Evolutionary conservation across 768 basidiomycete species (phyloP).

Genomic region (Mrakia frigida): DNA sequence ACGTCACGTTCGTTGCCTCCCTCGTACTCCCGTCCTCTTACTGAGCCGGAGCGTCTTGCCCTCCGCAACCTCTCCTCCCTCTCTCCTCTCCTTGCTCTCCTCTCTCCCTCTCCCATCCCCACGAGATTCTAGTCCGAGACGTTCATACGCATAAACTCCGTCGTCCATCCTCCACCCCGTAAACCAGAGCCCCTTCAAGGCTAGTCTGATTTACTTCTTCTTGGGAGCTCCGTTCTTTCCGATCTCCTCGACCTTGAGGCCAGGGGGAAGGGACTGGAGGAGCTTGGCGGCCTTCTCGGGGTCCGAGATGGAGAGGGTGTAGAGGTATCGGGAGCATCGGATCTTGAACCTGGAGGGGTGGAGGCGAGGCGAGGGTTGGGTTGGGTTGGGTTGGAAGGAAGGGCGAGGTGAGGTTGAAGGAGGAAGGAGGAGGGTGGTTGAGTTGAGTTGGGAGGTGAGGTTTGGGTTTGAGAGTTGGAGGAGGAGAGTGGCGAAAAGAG

Average conservation of each 20-base stretch:
- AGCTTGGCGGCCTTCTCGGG: conserved; percentile 98
- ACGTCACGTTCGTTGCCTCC: too few species aligned
- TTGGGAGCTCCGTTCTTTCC: conserved; percentile 56
- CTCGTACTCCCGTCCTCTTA: too few species aligned
- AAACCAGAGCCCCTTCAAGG: neutral
- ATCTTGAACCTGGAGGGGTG: conserved; percentile 89
- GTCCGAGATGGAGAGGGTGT: conserved; percentile 94
- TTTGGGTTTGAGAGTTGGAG: conserved; percentile 27
- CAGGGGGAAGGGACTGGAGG: conserved; percentile 87
- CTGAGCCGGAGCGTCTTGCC: too few species aligned
- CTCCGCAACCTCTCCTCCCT: neutral
- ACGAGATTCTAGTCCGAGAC: neutral
- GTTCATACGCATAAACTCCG: neutral
- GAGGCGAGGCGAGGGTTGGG: conserved; percentile 38
- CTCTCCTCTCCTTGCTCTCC: neutral
- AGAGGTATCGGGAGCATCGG: conserved; percentile 75
- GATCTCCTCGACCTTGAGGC: conserved; percentile 68
- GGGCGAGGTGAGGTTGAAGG: neutral
- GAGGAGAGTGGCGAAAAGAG: conserved; percentile 14
- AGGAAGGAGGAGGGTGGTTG: conserved; percentile 48
- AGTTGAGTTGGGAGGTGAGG: conserved; percentile 34
- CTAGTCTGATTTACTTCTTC: conserved; percentile 47
- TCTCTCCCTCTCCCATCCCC: neutral
- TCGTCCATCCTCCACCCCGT: neutral
- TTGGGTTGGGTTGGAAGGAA: neutral